Base-by-base conservation (phyloP, 2,329 filamentous ascomycete genomes). In the Massarina eburnea region DNA sequence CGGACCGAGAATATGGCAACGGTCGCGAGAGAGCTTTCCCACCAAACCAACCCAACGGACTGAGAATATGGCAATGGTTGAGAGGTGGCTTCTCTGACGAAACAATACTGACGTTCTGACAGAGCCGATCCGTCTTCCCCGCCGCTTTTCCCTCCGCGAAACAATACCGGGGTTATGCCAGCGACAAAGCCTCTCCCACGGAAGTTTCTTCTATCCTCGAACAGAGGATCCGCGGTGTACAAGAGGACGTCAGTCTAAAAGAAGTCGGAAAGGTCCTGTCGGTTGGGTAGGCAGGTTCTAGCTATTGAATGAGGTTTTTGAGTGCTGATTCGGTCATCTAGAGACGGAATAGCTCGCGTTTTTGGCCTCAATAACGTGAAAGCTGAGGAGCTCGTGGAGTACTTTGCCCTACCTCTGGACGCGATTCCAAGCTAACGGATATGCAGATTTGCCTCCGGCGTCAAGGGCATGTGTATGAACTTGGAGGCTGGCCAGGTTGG, bases 401-500 rank as follows among this genome's bases (percentile, higher is more conserved):
- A 90, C 71, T 91, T 88, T 45, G 51, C 21, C 30, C 39, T 41
- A 36, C 30, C 49, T 33, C 41, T 49, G 47, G 40, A 49, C 18
- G 45, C 46, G 60, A 58, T 63, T 59, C 52, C 49, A 48, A 45
- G 57, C 66, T 69, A 58, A 70, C 57, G 48, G 51, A 49, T 51
- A 43, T 37, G 47, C 62, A 96, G 91, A 83, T 99, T 99, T 82
- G 90, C 94, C 71, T 99, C 94, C 62, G 94, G 94, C 77, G 94
- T 97, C 79, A 97, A 97, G 87, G 94, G 94, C 78, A 99, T 99
- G 94, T 97, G 92, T 89, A 97, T 99, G 92, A 99, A 99, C 89
- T 86, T 99, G 80, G 94, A 99, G 82, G 94, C 94, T 78, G 94
- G 94, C 77, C 94, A 97, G 80, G 94, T 99, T 81, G 94, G 94